Percentiles rank a stretch among this genome's conserved stretches.
These are phyloP conservation scores for Raddia distichophylla DNA, from an alignment of 176 grass and related monocot species.

Conservation along the genomic window DNA sequence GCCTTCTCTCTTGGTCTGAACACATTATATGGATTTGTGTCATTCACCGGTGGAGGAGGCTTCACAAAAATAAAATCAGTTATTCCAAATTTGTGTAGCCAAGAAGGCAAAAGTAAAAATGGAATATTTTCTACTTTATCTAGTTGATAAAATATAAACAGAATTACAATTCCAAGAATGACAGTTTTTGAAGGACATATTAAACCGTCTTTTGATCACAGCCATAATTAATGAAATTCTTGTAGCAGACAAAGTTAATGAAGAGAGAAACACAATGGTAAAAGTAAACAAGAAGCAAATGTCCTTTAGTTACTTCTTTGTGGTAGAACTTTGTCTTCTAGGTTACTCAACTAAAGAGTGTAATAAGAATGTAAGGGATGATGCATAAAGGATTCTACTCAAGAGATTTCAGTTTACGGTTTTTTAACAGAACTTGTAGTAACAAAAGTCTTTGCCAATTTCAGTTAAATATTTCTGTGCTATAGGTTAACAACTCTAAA, in stretches of 20 bases:
- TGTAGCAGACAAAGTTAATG: neutral
- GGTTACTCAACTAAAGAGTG: neutral
- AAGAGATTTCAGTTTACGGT: neutral
- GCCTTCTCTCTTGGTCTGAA: constrained; percentile 93
- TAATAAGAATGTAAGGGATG: neutral
- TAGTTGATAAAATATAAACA: neutral
- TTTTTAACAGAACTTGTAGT: neutral
- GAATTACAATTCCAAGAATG: constrained; percentile 3
- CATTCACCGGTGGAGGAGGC: constrained; percentile 80
- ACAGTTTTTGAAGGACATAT: neutral
- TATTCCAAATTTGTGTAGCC: constrained; percentile 11
- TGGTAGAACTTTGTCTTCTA: neutral
- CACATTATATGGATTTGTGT: constrained; percentile 94
- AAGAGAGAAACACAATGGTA: neutral
- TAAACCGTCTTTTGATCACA: neutral
- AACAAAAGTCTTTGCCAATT: neutral
- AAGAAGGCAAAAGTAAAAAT: neutral
- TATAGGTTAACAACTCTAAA: neutral
- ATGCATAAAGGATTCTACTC: neutral
- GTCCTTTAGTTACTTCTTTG: neutral
- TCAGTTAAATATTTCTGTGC: neutral
- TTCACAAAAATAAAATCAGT: constrained; percentile 45
- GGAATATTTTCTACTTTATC: neutral
- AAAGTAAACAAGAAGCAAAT: constrained; percentile 17
- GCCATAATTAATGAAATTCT: neutral